These are phyloP conservation scores for Cydonia oblonga DNA, from an alignment of 331 rosid genomes.

Conservation along the genomic window DNA sequence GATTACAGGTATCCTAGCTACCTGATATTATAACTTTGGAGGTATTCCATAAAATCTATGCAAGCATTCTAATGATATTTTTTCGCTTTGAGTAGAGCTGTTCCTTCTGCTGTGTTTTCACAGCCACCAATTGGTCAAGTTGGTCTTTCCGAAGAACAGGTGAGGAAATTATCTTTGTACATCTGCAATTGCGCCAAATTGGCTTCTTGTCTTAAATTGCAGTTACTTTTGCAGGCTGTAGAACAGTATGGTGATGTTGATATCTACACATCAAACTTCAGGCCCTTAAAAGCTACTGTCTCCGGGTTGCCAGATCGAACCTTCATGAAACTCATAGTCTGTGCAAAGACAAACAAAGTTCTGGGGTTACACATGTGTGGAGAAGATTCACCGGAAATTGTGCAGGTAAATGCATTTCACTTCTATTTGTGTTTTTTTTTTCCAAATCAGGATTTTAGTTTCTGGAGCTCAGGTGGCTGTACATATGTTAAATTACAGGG, in stretches of 20 bases:
- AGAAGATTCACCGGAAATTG: constrained; percentile 88
- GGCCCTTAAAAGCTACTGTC: constrained; percentile 88
- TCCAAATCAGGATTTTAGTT: neutral
- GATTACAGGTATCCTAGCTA: constrained; percentile 56
- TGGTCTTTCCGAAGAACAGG: constrained; percentile 95
- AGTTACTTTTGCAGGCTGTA: constrained; percentile 51
- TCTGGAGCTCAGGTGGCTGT: constrained; percentile 2
- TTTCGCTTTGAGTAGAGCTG: constrained; percentile 38
- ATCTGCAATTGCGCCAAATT: constrained; percentile 5
- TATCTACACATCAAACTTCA: constrained; percentile 69
- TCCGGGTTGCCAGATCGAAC: constrained; percentile 86
- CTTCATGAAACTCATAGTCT: constrained; percentile 81
- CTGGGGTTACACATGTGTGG: constrained; percentile 92
- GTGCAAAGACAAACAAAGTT: constrained; percentile 65
- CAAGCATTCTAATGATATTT: constrained; percentile 12
- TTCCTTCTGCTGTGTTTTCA: constrained; percentile 95
- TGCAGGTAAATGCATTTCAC: constrained; percentile 45
- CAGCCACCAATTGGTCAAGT: constrained; percentile 95
- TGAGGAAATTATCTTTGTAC: constrained; percentile 12
- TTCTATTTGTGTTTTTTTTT: neutral
- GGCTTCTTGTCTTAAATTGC: neutral
- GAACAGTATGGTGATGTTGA: constrained; percentile 72
- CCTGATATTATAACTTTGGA: neutral
- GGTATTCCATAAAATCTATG: neutral
- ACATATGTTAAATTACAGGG: constrained; percentile 44